Base-by-base conservation (phyloP, 768 basidiomycete genomes). In the Boletus reticuloceps region DNA sequence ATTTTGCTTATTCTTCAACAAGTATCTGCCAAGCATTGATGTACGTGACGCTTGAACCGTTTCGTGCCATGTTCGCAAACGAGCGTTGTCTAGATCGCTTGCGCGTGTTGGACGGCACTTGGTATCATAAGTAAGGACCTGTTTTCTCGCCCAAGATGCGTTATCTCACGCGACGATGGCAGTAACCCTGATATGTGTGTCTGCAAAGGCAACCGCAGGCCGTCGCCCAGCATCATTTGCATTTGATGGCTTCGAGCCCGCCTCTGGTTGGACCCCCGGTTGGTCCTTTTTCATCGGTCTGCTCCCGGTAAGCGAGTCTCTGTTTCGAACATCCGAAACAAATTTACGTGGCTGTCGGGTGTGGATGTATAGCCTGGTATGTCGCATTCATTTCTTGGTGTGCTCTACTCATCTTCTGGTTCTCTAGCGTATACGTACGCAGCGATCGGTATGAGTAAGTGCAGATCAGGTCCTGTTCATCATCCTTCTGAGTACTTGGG, bases 201-300 rank as follows among this genome's bases (percentile, higher is more conserved):
- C 84, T 7, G 76, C 70, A 17, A 85, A 83, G 67, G 84, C 84
- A 5, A 79, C 79, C 2, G 68, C 71, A 16, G 83, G 84, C 1
- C 78, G 81, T 16, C 79, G 77, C 47, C 74, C 84, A 13, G 81
- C 77, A 1, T 70, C 77, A 1, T 87, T 79, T 61, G 85, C 81
- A 1, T 72, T 87, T 2, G 78, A 78, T 11, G 75, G 80, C 54
- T 88, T 85, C 51, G 79, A 86, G 61, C 79, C 83, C n/a, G 67
- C 72, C n/a, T 82, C 85, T 0, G 86, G 86, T 7, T 87, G 85
- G 85, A 78, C 77, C 2, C 75, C 82, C 13, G 86, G 82, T 32
- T 87, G 84, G 84, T 76, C 83, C 0, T 88, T 86, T 64, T 87
- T 86, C 65, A 82, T 86, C 34, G 85, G 85, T 32, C 62, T 85